Evolutionary conservation across 371 early-diverging fungal species (phyloP).

Genomic region (Rhizomucor miehei): DNA sequence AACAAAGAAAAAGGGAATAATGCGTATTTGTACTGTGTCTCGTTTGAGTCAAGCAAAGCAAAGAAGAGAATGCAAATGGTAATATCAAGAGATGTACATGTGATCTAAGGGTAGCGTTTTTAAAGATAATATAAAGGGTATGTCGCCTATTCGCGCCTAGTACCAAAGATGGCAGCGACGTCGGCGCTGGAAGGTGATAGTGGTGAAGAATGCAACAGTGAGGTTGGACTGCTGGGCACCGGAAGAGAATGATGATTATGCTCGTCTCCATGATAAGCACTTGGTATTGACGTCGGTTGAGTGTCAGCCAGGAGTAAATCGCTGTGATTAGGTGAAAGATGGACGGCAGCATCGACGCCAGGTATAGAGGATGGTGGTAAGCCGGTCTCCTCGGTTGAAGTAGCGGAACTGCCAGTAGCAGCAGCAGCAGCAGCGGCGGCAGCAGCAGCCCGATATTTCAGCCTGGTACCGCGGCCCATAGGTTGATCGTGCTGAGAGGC

Average conservation of each 20-base stretch:
- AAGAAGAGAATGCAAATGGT: too few species aligned
- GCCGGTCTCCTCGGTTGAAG: background rate
- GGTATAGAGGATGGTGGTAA: background rate
- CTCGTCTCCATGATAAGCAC: background rate
- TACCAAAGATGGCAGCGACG: background rate
- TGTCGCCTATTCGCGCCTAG: background rate
- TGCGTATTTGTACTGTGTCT: too few species aligned
- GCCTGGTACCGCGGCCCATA: constrained; percentile 45
- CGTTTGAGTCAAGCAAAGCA: too few species aligned
- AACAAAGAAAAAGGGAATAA: too few species aligned
- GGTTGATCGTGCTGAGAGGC: constrained; percentile 43
- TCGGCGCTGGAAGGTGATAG: background rate
- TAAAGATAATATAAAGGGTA: too few species aligned
- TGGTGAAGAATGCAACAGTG: background rate
- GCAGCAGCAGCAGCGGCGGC: constrained; percentile 13
- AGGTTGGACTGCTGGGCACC: background rate
- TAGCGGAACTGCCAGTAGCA: background rate
- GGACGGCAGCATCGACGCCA: background rate
- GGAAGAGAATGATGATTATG: background rate
- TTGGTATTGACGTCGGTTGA: background rate
- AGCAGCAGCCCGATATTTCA: constrained; percentile 36
- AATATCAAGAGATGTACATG: too few species aligned
- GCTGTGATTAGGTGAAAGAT: background rate
- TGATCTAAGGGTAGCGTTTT: too few species aligned
- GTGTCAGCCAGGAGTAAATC: background rate